Conservation (phyloP, 2,329 filamentous ascomycete genomes). For the Sphaerostilbella broomeana region DNA sequence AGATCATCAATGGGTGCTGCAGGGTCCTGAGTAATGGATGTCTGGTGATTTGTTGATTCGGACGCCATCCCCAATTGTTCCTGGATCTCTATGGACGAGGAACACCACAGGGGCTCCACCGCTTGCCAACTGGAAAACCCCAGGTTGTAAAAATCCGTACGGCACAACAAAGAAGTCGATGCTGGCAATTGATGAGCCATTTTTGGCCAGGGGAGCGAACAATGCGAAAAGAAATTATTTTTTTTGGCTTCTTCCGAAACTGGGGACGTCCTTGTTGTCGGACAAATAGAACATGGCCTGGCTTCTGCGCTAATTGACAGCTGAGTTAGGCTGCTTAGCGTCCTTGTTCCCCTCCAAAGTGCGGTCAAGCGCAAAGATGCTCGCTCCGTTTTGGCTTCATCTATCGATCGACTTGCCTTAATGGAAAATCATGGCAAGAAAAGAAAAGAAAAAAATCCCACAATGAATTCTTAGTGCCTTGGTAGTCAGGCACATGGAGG, state of each 20-base stretch:
- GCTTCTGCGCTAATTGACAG: constrained; percentile 10
- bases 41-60: constrained; percentile 4
- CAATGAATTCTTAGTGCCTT: constrained; percentile 6
- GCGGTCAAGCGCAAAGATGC: constrained; percentile 9
- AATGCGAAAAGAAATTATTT: not conserved
- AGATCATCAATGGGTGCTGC: constrained; percentile 2
- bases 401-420: not conserved
- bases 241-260: not conserved
- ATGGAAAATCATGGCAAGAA: not conserved
- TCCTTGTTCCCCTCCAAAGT: constrained; percentile 10
- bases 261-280: constrained; percentile 3
- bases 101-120: not conserved
- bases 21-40: not conserved
- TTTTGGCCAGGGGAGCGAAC: not conserved
- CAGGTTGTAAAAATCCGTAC: not conserved
- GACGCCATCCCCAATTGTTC: too few species aligned
- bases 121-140: not conserved
- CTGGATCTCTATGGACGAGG: not conserved
- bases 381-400: constrained; percentile 1
- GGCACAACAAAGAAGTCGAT: constrained; percentile 1
- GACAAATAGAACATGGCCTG: constrained; percentile 5
- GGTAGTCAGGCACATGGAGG: constrained; percentile 10
- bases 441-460: not conserved
- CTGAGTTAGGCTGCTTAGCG: constrained; percentile 10
- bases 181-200: constrained; percentile 2